Conservation (phyloP, 1,284 basidiomycete genomes). For the Neotropicomus parvogracilis region DNA sequence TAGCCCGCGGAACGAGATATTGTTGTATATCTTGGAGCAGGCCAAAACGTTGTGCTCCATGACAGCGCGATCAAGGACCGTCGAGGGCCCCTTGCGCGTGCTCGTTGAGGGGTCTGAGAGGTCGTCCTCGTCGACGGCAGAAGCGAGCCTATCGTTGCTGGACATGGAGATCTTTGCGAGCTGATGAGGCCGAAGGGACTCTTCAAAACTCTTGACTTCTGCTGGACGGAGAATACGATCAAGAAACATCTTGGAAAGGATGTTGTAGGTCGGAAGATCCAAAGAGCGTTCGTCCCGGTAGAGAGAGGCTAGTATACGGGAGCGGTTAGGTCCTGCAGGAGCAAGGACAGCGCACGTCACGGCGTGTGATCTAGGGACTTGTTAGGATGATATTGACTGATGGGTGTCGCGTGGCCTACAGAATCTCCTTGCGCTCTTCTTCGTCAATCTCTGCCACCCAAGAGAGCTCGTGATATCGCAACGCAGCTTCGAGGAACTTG, state of each 20-base stretch:
- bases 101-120: constrained; percentile 54
- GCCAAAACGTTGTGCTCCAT: constrained; percentile 98
- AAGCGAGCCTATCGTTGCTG: constrained; percentile 71
- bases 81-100: constrained; percentile 82
- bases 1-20: constrained; percentile 87
- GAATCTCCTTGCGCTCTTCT: constrained; percentile 81
- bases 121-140: constrained; percentile 54
- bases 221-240: constrained; percentile 90
- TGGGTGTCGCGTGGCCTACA: constrained; percentile 50
- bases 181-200: constrained; percentile 87
- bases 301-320: constrained; percentile 85
- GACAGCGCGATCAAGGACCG: constrained; percentile 95
- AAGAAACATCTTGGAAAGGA: constrained; percentile 95
- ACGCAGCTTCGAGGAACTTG: constrained; percentile 93
- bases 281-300: constrained; percentile 90
- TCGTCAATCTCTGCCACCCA: constrained; percentile 87
- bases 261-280: constrained; percentile 79
- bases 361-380: constrained; percentile 71
- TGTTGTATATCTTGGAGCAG: constrained; percentile 92
- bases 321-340: constrained; percentile 93
- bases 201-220: constrained; percentile 89
- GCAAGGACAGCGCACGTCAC: constrained; percentile 97
- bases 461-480: constrained; percentile 90
- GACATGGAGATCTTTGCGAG: constrained; percentile 84
- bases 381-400: constrained; percentile 3